These are phyloP conservation scores for Sonneratia caseolaris DNA, from an alignment of 345 rosid species.

Conservation along the genomic window DNA sequence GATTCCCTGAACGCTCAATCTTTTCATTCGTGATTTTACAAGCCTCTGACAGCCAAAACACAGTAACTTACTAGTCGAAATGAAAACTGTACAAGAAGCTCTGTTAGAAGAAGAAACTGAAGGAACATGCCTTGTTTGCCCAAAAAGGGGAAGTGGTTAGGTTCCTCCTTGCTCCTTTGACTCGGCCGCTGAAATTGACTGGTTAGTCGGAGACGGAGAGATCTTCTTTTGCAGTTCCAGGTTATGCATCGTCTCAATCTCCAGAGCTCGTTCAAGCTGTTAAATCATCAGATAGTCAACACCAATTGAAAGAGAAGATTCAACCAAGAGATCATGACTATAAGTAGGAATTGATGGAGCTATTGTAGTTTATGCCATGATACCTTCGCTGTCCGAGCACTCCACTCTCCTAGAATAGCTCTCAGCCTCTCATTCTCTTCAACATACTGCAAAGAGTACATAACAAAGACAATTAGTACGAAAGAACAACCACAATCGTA, in stretches of 20 bases:
- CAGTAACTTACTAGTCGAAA: not conserved
- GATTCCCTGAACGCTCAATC: not conserved
- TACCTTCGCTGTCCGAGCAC: conserved; percentile 89
- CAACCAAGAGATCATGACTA: not conserved
- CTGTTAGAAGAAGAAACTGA: not conserved
- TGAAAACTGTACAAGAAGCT: not conserved
- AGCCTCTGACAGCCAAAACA: not conserved
- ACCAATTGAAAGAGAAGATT: not conserved
- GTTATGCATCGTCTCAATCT: conserved; percentile 69
- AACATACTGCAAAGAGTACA: conserved; percentile 32
- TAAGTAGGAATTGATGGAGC: not conserved
- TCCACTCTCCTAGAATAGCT: conserved; percentile 90
- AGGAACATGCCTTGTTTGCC: not conserved
- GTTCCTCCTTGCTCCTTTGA: conserved; percentile 19
- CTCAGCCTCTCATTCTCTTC: conserved; percentile 93
- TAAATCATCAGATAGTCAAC: not conserved
- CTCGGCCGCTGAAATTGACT: conserved; percentile 16
- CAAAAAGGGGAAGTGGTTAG: not conserved
- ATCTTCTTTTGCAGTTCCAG: conserved; percentile 70
- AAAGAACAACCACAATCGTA: not conserved
- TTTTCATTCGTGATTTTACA: not conserved
- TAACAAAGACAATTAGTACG: not conserved
- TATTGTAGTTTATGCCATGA: not conserved
- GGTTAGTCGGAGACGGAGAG: conserved; percentile 19
- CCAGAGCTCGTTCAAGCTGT: conserved; percentile 88